These are phyloP conservation scores for Daphne laureola DNA, from an alignment of 441 rosid species.

Conservation along the genomic window DNA sequence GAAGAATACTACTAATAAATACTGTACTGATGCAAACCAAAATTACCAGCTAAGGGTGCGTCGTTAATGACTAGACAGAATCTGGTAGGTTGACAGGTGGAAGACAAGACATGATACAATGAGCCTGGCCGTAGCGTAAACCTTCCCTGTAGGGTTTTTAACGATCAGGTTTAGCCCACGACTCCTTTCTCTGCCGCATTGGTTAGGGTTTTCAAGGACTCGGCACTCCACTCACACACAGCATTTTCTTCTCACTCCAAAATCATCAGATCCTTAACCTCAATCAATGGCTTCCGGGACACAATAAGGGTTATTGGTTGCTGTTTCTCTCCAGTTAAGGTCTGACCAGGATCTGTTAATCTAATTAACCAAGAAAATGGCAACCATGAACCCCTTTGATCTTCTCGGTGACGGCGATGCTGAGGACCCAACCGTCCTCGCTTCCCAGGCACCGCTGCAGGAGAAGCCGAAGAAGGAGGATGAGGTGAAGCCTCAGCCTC, in stretches of 20 bases:
- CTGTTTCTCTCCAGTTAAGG: conserved; percentile 15
- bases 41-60: too few relatives aligned
- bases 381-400: conserved; percentile 76
- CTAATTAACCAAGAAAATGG: conserved; percentile 33
- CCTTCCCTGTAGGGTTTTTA: conserved; percentile 32
- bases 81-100: neutral
- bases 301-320: conserved; percentile 26
- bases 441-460: conserved; percentile 37
- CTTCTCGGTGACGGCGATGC: conserved; percentile 67
- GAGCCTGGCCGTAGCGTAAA: conserved; percentile 12
- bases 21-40: too few relatives aligned
- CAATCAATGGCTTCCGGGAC: conserved; percentile 28
- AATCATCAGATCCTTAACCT: conserved; percentile 12
- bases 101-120: conserved; percentile 4
- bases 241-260: neutral
- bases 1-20: too few relatives aligned
- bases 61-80: too few relatives aligned
- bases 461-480: conserved; percentile 51
- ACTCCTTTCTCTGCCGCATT: conserved; percentile 37
- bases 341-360: neutral
- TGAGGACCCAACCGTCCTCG: conserved; percentile 59
- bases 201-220: conserved; percentile 32
- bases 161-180: conserved; percentile 14
- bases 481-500: conserved; percentile 30
- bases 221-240: neutral